Evolutionary conservation across 31 red algal genomes (phyloP).

Genomic region (Pterothamnion heteromorphum): DNA sequence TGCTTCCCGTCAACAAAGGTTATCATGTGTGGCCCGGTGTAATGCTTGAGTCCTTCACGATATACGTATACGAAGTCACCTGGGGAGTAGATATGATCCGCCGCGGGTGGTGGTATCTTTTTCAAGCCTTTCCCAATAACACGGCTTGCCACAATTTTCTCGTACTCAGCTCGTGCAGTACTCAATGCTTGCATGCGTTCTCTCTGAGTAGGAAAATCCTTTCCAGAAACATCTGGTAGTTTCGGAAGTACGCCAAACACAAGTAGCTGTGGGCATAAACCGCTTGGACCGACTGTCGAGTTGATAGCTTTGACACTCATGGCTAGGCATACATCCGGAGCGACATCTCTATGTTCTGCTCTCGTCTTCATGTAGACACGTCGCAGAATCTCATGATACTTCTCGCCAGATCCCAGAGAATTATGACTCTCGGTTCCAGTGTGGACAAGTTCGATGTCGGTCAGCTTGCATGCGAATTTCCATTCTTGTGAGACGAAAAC

Average conservation of each 20-base stretch:
- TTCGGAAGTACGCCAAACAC: constrained; percentile 47
- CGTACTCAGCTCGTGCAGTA: constrained; percentile 10
- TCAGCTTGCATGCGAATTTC: background rate
- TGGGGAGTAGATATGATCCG: background rate
- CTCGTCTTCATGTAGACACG: background rate
- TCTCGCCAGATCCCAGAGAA: constrained; percentile 30
- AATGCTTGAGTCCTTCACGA: background rate
- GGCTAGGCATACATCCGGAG: background rate
- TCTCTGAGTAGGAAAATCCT: background rate
- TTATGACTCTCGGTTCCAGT: constrained; percentile 46
- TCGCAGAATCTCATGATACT: background rate
- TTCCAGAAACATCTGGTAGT: background rate
- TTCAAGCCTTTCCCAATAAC: background rate
- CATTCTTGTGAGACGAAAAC: constrained; percentile 15
- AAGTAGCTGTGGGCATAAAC: background rate
- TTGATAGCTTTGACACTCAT: constrained; percentile 41
- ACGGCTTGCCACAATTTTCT: background rate
- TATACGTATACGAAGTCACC: constrained; percentile 44
- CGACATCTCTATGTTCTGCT: background rate
- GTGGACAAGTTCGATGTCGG: background rate
- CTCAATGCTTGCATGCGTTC: background rate
- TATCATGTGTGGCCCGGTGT: constrained; percentile 25
- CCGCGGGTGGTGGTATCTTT: background rate
- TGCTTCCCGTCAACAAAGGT: background rate
- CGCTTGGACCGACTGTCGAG: background rate